Evolutionary conservation across 257 asterid species (phyloP).

Genomic region (Nicotiana sylvestris): DNA sequence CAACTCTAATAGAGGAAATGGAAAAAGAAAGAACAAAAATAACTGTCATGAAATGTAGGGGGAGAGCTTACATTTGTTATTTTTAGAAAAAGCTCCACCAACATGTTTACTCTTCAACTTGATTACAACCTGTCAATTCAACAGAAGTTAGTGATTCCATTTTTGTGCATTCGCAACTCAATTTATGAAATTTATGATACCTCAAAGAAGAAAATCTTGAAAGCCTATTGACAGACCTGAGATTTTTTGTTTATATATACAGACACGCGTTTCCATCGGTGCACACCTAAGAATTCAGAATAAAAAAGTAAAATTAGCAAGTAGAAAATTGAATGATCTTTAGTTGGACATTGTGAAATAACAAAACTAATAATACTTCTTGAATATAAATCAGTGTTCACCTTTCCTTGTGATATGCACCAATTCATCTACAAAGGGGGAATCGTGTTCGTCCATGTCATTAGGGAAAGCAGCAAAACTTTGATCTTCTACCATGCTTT

Average conservation of each 20-base stretch:
- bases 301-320: not conserved
- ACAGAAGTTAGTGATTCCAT: not conserved
- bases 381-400: constrained; percentile 10
- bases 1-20: not conserved
- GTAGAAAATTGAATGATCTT: not conserved
- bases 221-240: constrained; percentile 35
- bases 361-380: not conserved
- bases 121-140: constrained; percentile 50
- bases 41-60: not conserved
- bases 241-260: constrained; percentile 58
- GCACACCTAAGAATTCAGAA: constrained; percentile 43
- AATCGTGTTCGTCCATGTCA: constrained; percentile 39
- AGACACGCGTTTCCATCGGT: constrained; percentile 62
- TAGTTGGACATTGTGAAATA: not conserved
- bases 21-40: not conserved
- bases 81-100: constrained; percentile 81
- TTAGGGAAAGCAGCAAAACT: constrained; percentile 30
- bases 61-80: constrained; percentile 58
- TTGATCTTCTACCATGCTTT: constrained; percentile 41
- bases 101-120: constrained; percentile 69
- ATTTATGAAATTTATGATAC: not conserved
- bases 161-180: not conserved
- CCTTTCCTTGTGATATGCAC: constrained; percentile 72
- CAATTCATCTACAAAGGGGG: constrained; percentile 70
- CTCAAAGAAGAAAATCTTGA: not conserved